These are phyloP conservation scores for Gymnopus androsaceus DNA, from an alignment of 1,284 basidiomycete genomes.

Conservation along the genomic window DNA sequence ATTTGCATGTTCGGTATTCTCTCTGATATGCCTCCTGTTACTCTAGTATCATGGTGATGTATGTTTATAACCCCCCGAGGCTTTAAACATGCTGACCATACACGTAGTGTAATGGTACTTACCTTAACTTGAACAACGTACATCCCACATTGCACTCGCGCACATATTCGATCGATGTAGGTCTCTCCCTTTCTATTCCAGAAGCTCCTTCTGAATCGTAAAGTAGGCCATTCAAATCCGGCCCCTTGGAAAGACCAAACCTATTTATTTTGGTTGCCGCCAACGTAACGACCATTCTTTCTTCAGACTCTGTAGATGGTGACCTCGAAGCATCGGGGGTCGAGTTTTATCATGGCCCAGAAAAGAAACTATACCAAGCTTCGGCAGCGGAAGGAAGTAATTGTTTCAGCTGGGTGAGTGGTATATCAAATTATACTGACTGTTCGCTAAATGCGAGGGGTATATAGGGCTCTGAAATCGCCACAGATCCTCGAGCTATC, in stretches of 20 bases:
- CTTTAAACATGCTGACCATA: neutral
- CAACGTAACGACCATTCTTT: conserved; percentile 15
- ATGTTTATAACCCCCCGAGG: neutral
- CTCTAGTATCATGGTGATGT: conserved; percentile 16
- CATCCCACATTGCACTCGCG: conserved; percentile 21
- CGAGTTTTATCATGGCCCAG: conserved; percentile 21
- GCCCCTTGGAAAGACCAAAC: conserved; percentile 16
- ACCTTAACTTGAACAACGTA: conserved; percentile 15
- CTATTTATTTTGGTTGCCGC: conserved; percentile 17
- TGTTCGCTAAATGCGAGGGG: neutral
- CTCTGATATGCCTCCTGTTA: neutral
- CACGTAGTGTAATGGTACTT: conserved; percentile 19
- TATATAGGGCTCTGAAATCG: conserved; percentile 37
- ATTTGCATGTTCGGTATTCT: neutral
- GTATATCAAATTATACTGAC: neutral
- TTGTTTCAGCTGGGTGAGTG: conserved; percentile 41
- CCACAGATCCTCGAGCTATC: conserved; percentile 52
- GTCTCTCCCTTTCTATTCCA: neutral
- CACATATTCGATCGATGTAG: conserved; percentile 21
- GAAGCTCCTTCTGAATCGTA: neutral
- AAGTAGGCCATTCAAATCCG: conserved; percentile 15
- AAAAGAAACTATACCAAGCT: conserved; percentile 9
- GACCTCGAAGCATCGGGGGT: conserved; percentile 23
- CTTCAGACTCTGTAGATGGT: neutral
- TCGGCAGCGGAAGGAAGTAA: conserved; percentile 35